A percentile compares a stretch with the other conserved stretches of the same genome.
These are phyloP conservation scores for Leccinum disarticulatum DNA, from an alignment of 768 basidiomycete species.

Conservation along the genomic window DNA sequence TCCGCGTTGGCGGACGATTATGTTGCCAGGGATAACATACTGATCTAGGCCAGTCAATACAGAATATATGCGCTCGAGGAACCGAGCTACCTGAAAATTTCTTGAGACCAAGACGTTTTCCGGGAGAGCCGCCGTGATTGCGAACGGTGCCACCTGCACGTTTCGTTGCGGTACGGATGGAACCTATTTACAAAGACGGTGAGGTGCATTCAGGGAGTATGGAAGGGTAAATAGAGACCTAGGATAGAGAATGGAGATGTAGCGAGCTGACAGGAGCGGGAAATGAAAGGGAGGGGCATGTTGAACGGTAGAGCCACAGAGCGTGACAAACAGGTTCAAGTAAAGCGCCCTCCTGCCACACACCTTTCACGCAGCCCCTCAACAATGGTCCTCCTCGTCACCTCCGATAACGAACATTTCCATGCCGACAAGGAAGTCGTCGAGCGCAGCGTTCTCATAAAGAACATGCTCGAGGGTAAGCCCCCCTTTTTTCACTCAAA, in stretches of 20 bases:
- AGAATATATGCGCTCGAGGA: neutral
- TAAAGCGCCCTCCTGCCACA: neutral
- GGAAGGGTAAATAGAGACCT: slow-evolving; percentile 21
- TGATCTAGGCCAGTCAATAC: slow-evolving; percentile 58
- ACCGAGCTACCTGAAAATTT: slow-evolving; percentile 81
- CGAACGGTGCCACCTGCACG: slow-evolving; percentile 92
- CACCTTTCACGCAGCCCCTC: slow-evolving; percentile 12
- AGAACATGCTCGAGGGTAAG: slow-evolving; percentile 99
- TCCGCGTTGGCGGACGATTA: slow-evolving; percentile 93
- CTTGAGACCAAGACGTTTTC: slow-evolving; percentile 92
- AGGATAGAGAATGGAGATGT: slow-evolving; percentile 51
- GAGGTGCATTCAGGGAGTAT: neutral
- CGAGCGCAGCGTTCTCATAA: slow-evolving; percentile 94
- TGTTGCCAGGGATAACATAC: slow-evolving; percentile 90
- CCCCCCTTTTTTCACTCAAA: slow-evolving; percentile 1
- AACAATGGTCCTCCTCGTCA: slow-evolving; percentile 80
- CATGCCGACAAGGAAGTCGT: slow-evolving; percentile 91
- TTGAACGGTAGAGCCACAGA: slow-evolving; percentile 11
- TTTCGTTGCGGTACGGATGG: slow-evolving; percentile 93
- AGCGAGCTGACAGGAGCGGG: slow-evolving; percentile 39
- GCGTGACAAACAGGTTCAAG: slow-evolving; percentile 9
- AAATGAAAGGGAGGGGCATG: slow-evolving; percentile 36
- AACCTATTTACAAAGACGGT: slow-evolving; percentile 37
- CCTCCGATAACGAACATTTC: slow-evolving; percentile 96
- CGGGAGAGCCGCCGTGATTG: slow-evolving; percentile 91